Base-by-base conservation (phyloP, 139 green algal species). In the Chlamydomonas urium region DNA sequence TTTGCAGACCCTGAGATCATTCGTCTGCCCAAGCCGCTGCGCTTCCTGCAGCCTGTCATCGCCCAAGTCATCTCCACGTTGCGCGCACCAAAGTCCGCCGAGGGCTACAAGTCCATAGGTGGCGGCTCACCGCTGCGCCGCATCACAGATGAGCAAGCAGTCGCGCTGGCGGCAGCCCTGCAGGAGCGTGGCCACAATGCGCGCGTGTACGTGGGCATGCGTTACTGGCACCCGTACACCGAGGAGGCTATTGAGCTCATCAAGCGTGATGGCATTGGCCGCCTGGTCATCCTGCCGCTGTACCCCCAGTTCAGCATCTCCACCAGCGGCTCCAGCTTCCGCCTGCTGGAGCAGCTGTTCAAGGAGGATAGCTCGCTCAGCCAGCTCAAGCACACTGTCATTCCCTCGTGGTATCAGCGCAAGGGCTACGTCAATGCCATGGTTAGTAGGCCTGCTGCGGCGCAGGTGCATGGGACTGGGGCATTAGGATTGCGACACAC, bases 191-290 rank as follows among this genome's bases (percentile, higher is more conserved):
- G 86, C 29, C n/a, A 69, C 56, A 21, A 63, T 29, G 74, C 79
- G 21, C 69, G 65, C 14, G 88, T 93, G 32, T 99, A 98, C 66
- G 96, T 99, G 19, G 96, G 88, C 60, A 99, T 99, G 96, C 88
- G 96, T 35, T 99, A 99, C 81, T 99, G 96, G 96, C 89, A 97
- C 47, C 96, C 96, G 2, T 99, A 97, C 86, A 99, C 94, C 5
- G 93, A 98, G 80, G 93, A 98, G 69, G 93, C 93, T 2, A 81
- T 98, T 45, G 83, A 90, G 70, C 72, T 86, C 75, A 93, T 98
- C 42, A 98, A 98, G 80, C 17, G 34, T 2, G 93, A 98, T 73
- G 75, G 86, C 36, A 85, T 98, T 38, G 91, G 57, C 4, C 69
- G 66, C 10, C 83, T 97, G 28, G 92, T 98, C 42, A 93, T 98